Evolutionary conservation across 306 rosid genomes (phyloP), one percentile per base, ranked within the genome.

Genomic region (Hippophae gyantsensis): DNA sequence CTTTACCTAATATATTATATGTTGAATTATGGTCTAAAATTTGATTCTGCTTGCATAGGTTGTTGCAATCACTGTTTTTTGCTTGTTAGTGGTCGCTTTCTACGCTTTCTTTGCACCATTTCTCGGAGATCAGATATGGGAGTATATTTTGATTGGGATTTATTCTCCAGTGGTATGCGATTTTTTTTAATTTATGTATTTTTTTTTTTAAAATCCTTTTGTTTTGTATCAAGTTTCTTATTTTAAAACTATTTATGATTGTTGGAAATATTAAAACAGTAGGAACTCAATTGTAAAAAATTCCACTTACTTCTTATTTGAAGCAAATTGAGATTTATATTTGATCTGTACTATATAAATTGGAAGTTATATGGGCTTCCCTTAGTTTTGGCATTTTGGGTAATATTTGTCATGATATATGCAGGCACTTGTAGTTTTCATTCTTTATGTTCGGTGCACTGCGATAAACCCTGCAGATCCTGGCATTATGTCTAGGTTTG

Each of bases 391-490:
- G 12, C 14, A 3, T 49, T 13, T 49, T 57, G 67, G 27, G 13
- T 64, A 40, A 48, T 58, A 63, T 50, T 79, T 70, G 59, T 66
- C 48, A 43, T 78, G 65, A 72, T 46, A 78, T 68, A 2, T 77
- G 75, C 94, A 90, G 98, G 98, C 89, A 69, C 86, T 90, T 63
- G 71, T 73, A 54, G 96, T 90, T 66, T 90, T 90, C 79, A 81
- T 87, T 79, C 94, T 90, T 76, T 90, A 90, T 57, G 74, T 83
- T 58, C 85, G 98, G 71, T 90, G 95, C 67, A 90, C 98, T 32
- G 98, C 98, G 62, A 90, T 90, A 62, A 90, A 90, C 76, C 98
- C 98, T 42, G 96, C 98, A 7, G 98, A 90, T 79, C 96, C 98
- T 6, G 94, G 98, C 70, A 90, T 90, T 56, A 87, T 90, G 92